These are phyloP conservation scores for Trichoderma harzianum DNA, from an alignment of 2,329 filamentous ascomycete genomes.

Conservation along the genomic window DNA sequence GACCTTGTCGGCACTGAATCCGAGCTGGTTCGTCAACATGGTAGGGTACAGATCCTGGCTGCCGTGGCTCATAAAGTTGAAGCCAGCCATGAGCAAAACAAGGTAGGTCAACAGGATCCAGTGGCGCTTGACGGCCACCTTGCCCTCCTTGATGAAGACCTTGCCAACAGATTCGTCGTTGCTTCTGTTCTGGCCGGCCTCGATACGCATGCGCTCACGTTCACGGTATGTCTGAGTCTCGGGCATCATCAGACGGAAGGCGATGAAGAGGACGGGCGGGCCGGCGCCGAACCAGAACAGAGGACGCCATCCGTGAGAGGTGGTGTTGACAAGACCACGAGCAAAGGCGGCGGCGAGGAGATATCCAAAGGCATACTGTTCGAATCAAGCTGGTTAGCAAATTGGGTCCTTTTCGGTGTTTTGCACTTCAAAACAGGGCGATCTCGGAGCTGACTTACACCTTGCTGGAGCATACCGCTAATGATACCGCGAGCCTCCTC, in stretches of 20 bases:
- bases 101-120: conserved; percentile 80
- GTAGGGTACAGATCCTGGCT: conserved; percentile 62
- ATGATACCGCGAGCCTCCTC: conserved; percentile 67
- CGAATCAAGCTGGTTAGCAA: not conserved
- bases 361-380: conserved; percentile 61
- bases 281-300: conserved; percentile 87
- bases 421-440: not conserved
- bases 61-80: conserved; percentile 88
- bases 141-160: conserved; percentile 71
- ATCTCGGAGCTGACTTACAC: conserved; percentile 38
- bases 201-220: conserved; percentile 59
- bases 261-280: conserved; percentile 75
- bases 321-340: conserved; percentile 70
- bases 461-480: conserved; percentile 73
- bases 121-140: conserved; percentile 72
- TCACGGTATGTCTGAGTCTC: conserved; percentile 73
- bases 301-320: conserved; percentile 75
- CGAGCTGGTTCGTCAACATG: conserved; percentile 55
- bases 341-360: conserved; percentile 57
- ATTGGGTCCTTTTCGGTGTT: not conserved
- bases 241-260: conserved; percentile 71
- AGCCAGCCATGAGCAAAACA: conserved; percentile 82
- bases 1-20: conserved; percentile 51
- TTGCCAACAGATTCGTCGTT: conserved; percentile 41
- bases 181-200: conserved; percentile 26